Conservation (phyloP, 2,329 filamentous ascomycete genomes). For the Paecilomyces variotii region DNA sequence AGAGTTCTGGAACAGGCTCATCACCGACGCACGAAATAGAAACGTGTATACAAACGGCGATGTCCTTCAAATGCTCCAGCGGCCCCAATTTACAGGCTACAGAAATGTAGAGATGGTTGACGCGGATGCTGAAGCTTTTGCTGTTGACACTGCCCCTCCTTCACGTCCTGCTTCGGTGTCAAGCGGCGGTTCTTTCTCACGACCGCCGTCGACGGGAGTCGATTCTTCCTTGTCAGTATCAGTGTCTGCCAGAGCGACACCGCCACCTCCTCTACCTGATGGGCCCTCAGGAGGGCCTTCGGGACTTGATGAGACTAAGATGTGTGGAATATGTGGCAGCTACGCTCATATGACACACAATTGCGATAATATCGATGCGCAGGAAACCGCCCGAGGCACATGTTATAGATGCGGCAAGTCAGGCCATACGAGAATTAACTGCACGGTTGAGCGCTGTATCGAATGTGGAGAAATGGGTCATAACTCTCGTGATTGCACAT, state of each 20-base stretch:
- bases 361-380: constrained; percentile 39
- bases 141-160: not conserved
- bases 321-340: constrained; percentile 40
- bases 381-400: constrained; percentile 26
- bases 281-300: constrained; percentile 36
- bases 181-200: constrained; percentile 16
- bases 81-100: constrained; percentile 42
- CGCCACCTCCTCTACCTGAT: constrained; percentile 17
- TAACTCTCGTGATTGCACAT: constrained; percentile 23
- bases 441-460: constrained; percentile 34
- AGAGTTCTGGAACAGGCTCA: constrained; percentile 81
- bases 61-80: constrained; percentile 46
- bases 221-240: constrained; percentile 13
- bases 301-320: constrained; percentile 35
- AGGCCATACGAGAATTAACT: constrained; percentile 31
- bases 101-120: constrained; percentile 38
- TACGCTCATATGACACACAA: constrained; percentile 35
- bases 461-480: constrained; percentile 40
- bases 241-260: constrained; percentile 18
- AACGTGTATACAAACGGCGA: constrained; percentile 69
- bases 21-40: constrained; percentile 69
- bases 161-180: constrained; percentile 13
- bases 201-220: constrained; percentile 17
- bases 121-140: constrained; percentile 8
- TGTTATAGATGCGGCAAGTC: constrained; percentile 36